These are phyloP conservation scores for grape (Vitis vinifera) DNA, from an alignment of 164 flowering plant genomes.

Conservation along the genomic window ASM3070453v1 NC_081811.1:12360001-12360500, in stretches of 20 bases:
- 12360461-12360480: background rate
- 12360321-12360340: constrained; percentile 14
- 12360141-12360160: constrained; percentile 40
- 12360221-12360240: constrained; percentile 37
- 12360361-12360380: too few species aligned
- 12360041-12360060: constrained; percentile 38
- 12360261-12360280: constrained; percentile 40
- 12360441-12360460: too few species aligned
- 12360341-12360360: too few species aligned
- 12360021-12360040: constrained; percentile 45
- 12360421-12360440: too few species aligned
- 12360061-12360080: constrained; percentile 37
- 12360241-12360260: constrained; percentile 35
- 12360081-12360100: constrained; percentile 37
- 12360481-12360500: background rate
- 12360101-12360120: constrained; percentile 46
- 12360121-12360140: constrained; percentile 36
- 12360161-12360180: constrained; percentile 39
- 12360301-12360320: constrained; percentile 28
- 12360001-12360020: constrained; percentile 44
- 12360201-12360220: constrained; percentile 40
- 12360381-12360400: too few species aligned
- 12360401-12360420: too few species aligned
- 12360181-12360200: constrained; percentile 42
- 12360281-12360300: constrained; percentile 27